Evolutionary conservation across 441 rosid species (phyloP).

Genomic region (Erysimum pusillum): DNA sequence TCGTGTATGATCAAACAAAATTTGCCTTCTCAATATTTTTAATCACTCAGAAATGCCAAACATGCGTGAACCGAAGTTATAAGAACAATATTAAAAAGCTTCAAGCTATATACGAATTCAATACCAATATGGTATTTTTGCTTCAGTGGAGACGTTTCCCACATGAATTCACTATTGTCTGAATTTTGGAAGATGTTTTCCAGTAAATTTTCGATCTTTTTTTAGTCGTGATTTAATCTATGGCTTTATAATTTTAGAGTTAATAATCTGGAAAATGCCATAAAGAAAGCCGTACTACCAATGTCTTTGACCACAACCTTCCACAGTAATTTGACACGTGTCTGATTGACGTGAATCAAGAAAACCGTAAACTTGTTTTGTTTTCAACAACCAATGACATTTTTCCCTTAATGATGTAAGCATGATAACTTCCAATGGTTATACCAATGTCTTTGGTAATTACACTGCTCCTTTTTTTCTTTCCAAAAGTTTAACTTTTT

Average conservation of each 20-base stretch:
- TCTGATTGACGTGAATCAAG: constrained; percentile 28
- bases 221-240: not conserved
- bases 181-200: too few species aligned
- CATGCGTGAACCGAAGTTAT: not conserved
- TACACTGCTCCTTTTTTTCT: constrained; percentile 19
- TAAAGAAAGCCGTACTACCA: not conserved
- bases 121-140: not conserved
- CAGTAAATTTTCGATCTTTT: not conserved
- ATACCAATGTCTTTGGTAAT: constrained; percentile 37
- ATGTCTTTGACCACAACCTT: constrained; percentile 6
- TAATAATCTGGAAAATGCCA: not conserved
- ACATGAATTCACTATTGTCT: not conserved
- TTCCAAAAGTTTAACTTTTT: constrained; percentile 19
- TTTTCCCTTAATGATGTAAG: not conserved
- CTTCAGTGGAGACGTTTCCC: not conserved
- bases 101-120: not conserved
- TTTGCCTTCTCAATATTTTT: not conserved
- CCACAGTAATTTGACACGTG: constrained; percentile 39
- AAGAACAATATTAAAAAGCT: not conserved
- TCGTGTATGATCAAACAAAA: not conserved
- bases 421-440: constrained; percentile 39
- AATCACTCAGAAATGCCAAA: not conserved
- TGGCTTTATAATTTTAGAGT: not conserved
- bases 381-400: constrained; percentile 20
- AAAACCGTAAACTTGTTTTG: constrained; percentile 21